Evolutionary conservation across 1,284 basidiomycete genomes (phyloP), one percentile per base, ranked within the genome.

Genomic region (Ceratobasidium sp.): DNA sequence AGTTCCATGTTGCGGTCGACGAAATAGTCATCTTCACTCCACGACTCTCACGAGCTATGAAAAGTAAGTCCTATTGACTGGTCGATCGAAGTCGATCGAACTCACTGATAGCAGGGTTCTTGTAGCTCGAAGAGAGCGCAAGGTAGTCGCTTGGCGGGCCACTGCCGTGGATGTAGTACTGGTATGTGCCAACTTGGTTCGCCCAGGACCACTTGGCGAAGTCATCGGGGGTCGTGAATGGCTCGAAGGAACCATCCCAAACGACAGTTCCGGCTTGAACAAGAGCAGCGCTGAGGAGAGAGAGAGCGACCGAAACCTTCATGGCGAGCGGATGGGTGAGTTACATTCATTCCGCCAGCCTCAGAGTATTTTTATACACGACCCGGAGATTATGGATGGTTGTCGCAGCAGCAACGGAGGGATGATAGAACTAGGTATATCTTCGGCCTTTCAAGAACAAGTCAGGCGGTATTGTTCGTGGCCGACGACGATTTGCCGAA

Each of bases 21-120:
- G 82, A 82, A 77, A 92, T 89, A 46, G 90, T 90, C 77, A 89
- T 82, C 81, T 87, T 88, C n/a, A 91, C 82, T 68, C 90, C 90
- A 54, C 89, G 84, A 3, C 83, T 85, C 82, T 91, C 90, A 56
- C 85, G 81, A 15, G 71, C 65, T 66, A 46, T 12, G 17, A 6
- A 50, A 17, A 57, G 48, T 50, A 15, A 12, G 50, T 26, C 23
- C 1, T 44, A 50, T 23, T 17, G 50, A 33, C 10, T 3, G 17
- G 13, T 44, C 62, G 17, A 23, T 15, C 17, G 5, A 7, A 42
- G 17, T 20, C 12, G n/a, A 66, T 66, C 9, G 40, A 3, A 44
- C 65, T 26, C 13, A 66, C 88, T 88, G 79, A 87, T 85, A 10
- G 90, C 90, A 0, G 91, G 90, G 83, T 91, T 91, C 83, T 91